Evolutionary conservation across 768 basidiomycete genomes (phyloP), one percentile per base, ranked within the genome.

Genomic region (Porphyrellus cyaneotinctus): DNA sequence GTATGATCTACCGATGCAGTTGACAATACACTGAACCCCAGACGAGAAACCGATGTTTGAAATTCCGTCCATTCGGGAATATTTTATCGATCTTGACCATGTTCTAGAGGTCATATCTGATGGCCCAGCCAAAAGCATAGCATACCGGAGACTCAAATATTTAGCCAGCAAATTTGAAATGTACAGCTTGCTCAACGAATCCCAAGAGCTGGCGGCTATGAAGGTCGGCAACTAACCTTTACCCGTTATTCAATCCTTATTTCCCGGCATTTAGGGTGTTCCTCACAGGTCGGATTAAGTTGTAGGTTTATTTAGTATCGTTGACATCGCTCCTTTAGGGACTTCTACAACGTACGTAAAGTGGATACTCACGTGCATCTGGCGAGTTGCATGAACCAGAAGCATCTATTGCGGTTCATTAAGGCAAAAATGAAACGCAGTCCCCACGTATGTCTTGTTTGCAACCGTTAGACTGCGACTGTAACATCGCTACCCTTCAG

Each of bases 321-420:
- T 48, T 55, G 54, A 59, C 47, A 26, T 13, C 30, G 12, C 9
- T 28, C 22, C 12, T 53, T n/a, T 65, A 95, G 95, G 54, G 97
- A 99, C 72, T 97, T 99, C 62, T 99, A 99, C 72, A 99, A 99
- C 67, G 78, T 93, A 46, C 85, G 97, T 23, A 99, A 99, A 68
- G 97, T 99, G 54, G 97, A 99, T 66, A 99, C 97, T 9, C 97
- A 99, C 70, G 91, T 99, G 26, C 97, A 99, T 64, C 92, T 98
- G 67, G 95, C 95, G 4, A 97, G 95, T 55, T 91, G 91, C 72
- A 97, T 98, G 95, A 99, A 99, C 68, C 97, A 99, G 70, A 99
- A 99, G 70, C 97, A 99, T 73, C 74, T 99, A 18, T 75, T 99
- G 13, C 91, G 97, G 10, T 98, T 99, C 73, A 97, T 99, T 75